Evolutionary conservation across 192 early-diverging fungal genomes (phyloP).

Genomic region (Gaertneriomyces sp.): DNA sequence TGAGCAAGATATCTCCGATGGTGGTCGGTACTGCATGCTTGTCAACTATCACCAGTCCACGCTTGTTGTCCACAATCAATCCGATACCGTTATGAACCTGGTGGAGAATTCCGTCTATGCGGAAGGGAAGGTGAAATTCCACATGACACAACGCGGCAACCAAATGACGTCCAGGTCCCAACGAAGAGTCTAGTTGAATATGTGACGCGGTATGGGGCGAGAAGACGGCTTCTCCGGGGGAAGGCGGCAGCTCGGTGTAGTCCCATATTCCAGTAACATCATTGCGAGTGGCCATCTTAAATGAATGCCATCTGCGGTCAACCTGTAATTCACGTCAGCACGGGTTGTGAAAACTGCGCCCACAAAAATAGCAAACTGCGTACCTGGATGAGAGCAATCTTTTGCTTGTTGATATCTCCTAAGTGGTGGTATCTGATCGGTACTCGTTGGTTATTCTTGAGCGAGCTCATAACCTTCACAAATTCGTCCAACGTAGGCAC

Average conservation of each 20-base stretch:
- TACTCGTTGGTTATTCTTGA: slow-evolving; percentile 37
- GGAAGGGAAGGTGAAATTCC: slow-evolving; percentile 67
- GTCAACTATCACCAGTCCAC: slow-evolving; percentile 74
- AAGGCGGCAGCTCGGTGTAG: slow-evolving; percentile 58
- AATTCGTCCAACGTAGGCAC: slow-evolving; percentile 74
- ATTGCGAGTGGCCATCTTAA: slow-evolving; percentile 57
- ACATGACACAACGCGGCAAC: slow-evolving; percentile 78
- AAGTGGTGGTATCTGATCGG: slow-evolving; percentile 36
- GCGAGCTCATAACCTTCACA: slow-evolving; percentile 56
- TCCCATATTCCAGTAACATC: slow-evolving; percentile 71
- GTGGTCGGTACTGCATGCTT: slow-evolving; percentile 72
- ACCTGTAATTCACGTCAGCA: neutral
- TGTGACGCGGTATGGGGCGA: slow-evolving; percentile 70
- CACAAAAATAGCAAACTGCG: too few relatives aligned
- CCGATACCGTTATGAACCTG: slow-evolving; percentile 49
- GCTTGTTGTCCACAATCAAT: slow-evolving; percentile 52
- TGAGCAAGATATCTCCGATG: slow-evolving; percentile 79
- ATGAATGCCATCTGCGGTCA: slow-evolving; percentile 43
- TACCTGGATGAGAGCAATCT: slow-evolving; percentile 30
- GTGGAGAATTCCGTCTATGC: slow-evolving; percentile 57
- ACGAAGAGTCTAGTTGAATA: slow-evolving; percentile 57
- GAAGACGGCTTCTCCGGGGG: slow-evolving; percentile 52
- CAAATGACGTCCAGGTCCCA: slow-evolving; percentile 63
- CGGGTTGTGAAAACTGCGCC: too few relatives aligned
- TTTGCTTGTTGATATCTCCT: slow-evolving; percentile 41